These are phyloP conservation scores for Prunus salicina DNA, from an alignment of 306 rosid species.

Conservation along the genomic window DNA sequence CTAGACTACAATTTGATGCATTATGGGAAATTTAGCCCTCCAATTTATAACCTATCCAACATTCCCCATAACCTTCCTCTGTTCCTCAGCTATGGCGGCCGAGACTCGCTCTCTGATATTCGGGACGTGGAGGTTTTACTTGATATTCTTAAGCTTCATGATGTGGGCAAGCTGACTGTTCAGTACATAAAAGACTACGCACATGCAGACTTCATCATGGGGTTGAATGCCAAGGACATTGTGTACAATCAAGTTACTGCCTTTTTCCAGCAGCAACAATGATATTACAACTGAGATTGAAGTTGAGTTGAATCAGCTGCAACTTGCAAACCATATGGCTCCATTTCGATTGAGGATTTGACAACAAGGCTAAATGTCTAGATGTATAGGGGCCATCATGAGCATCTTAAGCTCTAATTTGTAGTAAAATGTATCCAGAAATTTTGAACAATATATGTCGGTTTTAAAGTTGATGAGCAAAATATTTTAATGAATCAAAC, in stretches of 20 bases:
- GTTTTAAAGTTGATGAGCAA: no score
- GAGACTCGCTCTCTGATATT: conserved; percentile 70
- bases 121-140: conserved; percentile 58
- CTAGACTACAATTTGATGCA: conserved; percentile 47
- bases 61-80: conserved; percentile 71
- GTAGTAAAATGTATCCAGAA: neutral
- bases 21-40: conserved; percentile 59
- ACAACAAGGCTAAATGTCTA: no score
- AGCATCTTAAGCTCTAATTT: neutral
- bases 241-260: conserved; percentile 54
- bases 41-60: conserved; percentile 73
- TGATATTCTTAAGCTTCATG: conserved; percentile 55
- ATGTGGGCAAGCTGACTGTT: conserved; percentile 53
- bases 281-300: neutral
- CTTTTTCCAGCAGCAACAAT: conserved; percentile 51
- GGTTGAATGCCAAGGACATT: conserved; percentile 59
- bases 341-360: no score
- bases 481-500: no score
- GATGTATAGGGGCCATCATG: neutral
- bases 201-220: conserved; percentile 77
- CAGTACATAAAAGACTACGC: conserved; percentile 66
- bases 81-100: conserved; percentile 83
- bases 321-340: no score
- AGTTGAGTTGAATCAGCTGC: no score
- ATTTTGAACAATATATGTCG: neutral